Evolutionary conservation across 176 grass and related monocot genomes (phyloP).

Genomic region (Coix lacrymajobi): DNA sequence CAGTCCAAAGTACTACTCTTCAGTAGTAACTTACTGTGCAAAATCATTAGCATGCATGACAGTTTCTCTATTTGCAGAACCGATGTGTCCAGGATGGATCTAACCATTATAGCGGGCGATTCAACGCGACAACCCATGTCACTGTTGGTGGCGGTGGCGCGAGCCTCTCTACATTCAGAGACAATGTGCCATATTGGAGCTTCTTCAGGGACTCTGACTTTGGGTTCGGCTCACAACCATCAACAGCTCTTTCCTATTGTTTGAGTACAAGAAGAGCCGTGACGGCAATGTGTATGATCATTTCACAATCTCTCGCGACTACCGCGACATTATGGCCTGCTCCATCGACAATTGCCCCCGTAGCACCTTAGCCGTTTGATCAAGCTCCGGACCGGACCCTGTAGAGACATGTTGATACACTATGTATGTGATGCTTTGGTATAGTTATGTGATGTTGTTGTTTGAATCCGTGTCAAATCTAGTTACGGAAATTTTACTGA

Average conservation of each 20-base stretch:
- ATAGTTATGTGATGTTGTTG: no score
- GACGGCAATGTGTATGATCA: constrained; percentile 64
- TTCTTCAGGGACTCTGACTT: constrained; percentile 53
- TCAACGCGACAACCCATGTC: constrained; percentile 67
- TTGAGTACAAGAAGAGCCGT: constrained; percentile 90
- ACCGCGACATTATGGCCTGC: constrained; percentile 54
- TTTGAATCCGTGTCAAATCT: no score
- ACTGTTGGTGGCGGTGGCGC: constrained; percentile 65
- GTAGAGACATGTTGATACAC: neutral
- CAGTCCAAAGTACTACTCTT: constrained; percentile 1
- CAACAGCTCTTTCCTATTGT: constrained; percentile 57
- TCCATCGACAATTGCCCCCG: constrained; percentile 52
- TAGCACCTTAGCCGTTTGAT: constrained; percentile 48
- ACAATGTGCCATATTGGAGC: constrained; percentile 50
- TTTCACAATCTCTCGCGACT: constrained; percentile 68
- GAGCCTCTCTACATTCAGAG: constrained; percentile 17
- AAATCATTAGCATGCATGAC: neutral
- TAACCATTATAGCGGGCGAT: constrained; percentile 48
- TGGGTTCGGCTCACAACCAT: constrained; percentile 72
- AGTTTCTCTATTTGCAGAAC: constrained; percentile 32
- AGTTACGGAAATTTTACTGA: no score
- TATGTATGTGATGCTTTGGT: no score
- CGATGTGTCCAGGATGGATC: constrained; percentile 50
- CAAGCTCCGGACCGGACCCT: neutral
- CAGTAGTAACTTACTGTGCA: neutral